Conservation (phyloP, 345 rosid species). For the Trapa incisa region DNA sequence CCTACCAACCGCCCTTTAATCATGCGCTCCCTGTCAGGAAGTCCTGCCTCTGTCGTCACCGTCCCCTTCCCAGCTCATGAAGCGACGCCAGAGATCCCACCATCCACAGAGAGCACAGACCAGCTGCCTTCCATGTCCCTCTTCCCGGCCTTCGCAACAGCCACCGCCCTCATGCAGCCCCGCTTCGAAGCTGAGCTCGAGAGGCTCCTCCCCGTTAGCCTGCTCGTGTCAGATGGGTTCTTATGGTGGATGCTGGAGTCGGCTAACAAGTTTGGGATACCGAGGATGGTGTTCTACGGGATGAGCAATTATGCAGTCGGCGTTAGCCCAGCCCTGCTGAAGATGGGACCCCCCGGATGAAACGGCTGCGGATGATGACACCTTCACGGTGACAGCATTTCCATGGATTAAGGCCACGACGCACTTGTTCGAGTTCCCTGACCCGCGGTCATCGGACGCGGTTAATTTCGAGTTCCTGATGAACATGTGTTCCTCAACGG, state of each 20-base stretch:
- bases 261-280: slow-evolving; percentile 47
- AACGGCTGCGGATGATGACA: slow-evolving; percentile 31
- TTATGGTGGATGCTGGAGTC: slow-evolving; percentile 76
- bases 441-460: slow-evolving; percentile 9
- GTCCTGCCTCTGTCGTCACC: slow-evolving; percentile 24
- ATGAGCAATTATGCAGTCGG: slow-evolving; percentile 20
- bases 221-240: slow-evolving; percentile 59
- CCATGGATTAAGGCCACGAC: slow-evolving; percentile 52
- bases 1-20: slow-evolving; percentile 46
- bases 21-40: slow-evolving; percentile 25
- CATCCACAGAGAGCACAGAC: slow-evolving; percentile 57
- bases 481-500: slow-evolving; percentile 6
- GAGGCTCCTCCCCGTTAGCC: slow-evolving; percentile 24
- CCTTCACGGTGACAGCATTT: slow-evolving; percentile 35
- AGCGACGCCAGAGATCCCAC: slow-evolving; percentile 30
- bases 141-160: slow-evolving; percentile 29
- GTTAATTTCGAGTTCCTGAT: slow-evolving; percentile 6
- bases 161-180: slow-evolving; percentile 50
- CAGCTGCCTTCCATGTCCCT: slow-evolving; percentile 54
- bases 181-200: slow-evolving; percentile 31
- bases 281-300: slow-evolving; percentile 43
- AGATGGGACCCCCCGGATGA: background rate
- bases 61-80: slow-evolving; percentile 38
- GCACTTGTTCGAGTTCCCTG: slow-evolving; percentile 10
- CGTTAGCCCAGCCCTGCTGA: slow-evolving; percentile 2